Base-by-base conservation (phyloP, 23 red algal species). In the Gracilariopsis chorda region DNA sequence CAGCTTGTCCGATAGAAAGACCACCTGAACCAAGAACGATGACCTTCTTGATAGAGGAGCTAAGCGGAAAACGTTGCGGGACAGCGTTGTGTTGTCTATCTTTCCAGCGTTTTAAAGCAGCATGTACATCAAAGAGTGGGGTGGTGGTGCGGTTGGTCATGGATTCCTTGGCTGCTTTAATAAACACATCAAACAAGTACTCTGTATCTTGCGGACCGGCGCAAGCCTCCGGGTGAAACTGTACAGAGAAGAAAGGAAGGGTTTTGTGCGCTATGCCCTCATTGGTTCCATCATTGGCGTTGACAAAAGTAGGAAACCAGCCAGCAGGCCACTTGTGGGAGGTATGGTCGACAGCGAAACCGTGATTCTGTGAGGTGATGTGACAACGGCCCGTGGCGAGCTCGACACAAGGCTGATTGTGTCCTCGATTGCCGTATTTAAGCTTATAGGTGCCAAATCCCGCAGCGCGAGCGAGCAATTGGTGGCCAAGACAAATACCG, bases 281-380 rank as follows among this genome's bases (percentile, higher is more conserved):
- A 42, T 98, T 98, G 78, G 96, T 95, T 3, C 81, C 82, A 67
- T 98, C 96, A 78, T 98, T 98, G 1, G 90, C 90, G 64, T 98
- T 98, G 57, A 88, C 82, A 60, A 91, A 98, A 4, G 82, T 83
- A 12, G 93, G 87, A 44, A 58, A 63, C 96, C 96, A 98, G 48
- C 88, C 90, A 8, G 52, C 39, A n/a, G 90, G 89, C n/a, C 65
- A 62, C 13, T 44, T 51, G 16, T 44, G n/a, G 41, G 63, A 34
- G 41, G 23, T 41, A 1, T 76, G 63, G 64, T 95, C 90, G 5
- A 98, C 96, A 12, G 93, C 96, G 68, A 92, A 98, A 33, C 96
- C 96, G 69, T 98, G 96, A 64, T 98, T 98, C 74, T 98, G 96
- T 30, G 96, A 98, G 19, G 96, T 98, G 75, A 98, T 98, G 48